phyloP scores from a whole-genome alignment of 1,284 basidiomycete species.

The Leccinum subspadiceum region DNA sequence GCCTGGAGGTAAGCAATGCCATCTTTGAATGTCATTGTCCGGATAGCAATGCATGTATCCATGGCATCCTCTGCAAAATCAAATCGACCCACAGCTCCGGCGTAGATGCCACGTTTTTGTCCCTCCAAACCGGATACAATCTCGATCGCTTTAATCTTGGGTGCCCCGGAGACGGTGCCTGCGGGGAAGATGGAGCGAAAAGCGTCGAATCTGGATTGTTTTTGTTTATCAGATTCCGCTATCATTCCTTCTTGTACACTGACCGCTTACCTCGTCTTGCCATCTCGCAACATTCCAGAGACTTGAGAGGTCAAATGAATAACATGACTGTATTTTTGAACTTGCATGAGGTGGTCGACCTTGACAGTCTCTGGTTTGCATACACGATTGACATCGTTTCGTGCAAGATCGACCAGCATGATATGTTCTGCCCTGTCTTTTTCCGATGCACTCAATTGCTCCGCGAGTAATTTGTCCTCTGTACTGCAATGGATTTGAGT shows the following conservation, averaged over 20 bases:
- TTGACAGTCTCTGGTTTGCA: constrained; percentile 95
- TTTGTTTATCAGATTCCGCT: neutral
- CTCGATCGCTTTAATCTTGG: constrained; percentile 98
- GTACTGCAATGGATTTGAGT: constrained; percentile 12
- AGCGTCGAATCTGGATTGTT: constrained; percentile 80
- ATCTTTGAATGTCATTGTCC: constrained; percentile 97
- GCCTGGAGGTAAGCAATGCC: constrained; percentile 93
- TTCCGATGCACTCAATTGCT: constrained; percentile 76
- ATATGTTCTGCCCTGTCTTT: constrained; percentile 99
- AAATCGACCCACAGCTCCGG: constrained; percentile 95
- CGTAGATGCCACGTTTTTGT: constrained; percentile 93
- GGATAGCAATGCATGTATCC: constrained; percentile 98
- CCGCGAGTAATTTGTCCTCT: constrained; percentile 87
- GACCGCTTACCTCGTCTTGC: constrained; percentile 67
- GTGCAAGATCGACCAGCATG: constrained; percentile 97
- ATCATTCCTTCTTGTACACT: neutral
- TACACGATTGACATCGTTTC: constrained; percentile 99
- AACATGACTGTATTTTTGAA: constrained; percentile 98
- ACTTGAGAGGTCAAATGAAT: constrained; percentile 97
- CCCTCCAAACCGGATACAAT: constrained; percentile 86
- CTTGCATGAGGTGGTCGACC: constrained; percentile 91
- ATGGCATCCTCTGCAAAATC: constrained; percentile 95
- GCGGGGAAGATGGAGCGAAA: constrained; percentile 99
- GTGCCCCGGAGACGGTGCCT: constrained; percentile 98
- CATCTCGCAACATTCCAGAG: constrained; percentile 83